Percentiles rank a stretch among this genome's conserved stretches.
Evolutionary conservation across 305 asterid genomes (phyloP).

Genomic region (Ilex paraguariensis): DNA sequence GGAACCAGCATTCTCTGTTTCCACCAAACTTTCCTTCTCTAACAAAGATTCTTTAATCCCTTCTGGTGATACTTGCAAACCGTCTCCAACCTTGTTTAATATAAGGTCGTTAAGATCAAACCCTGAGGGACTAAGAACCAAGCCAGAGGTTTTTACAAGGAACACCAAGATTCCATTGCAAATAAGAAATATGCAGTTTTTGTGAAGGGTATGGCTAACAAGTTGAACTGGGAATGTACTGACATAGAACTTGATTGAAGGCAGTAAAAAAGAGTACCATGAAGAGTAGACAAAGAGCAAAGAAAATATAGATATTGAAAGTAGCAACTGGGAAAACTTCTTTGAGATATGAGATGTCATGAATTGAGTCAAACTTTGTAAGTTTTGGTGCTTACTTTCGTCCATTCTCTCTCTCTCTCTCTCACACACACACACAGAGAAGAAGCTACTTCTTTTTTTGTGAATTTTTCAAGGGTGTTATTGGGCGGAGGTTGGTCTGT

Average conservation of each 20-base stretch:
- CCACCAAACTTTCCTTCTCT: neutral
- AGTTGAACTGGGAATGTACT: slow-evolving; percentile 19
- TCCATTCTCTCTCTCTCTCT: neutral
- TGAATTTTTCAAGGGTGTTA: no score
- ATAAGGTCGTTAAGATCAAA: slow-evolving; percentile 22
- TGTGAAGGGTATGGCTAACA: slow-evolving; percentile 29
- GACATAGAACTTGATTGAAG: slow-evolving; percentile 19
- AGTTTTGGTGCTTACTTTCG: slow-evolving; percentile 12
- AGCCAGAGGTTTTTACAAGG: slow-evolving; percentile 38
- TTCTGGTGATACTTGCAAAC: neutral
- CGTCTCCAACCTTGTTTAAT: slow-evolving; percentile 6
- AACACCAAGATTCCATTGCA: slow-evolving; percentile 54
- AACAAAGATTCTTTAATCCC: neutral
- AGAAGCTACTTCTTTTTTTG: no score
- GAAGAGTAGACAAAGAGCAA: slow-evolving; percentile 21
- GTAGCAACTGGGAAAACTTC: slow-evolving; percentile 30
- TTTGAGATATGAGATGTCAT: slow-evolving; percentile 13
- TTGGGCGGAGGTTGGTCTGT: no score
- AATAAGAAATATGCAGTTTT: slow-evolving; percentile 46
- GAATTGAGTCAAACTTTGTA: slow-evolving; percentile 1
- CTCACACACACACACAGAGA: no score
- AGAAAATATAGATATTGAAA: slow-evolving; percentile 42
- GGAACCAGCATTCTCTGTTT: slow-evolving; percentile 2
- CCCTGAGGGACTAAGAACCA: slow-evolving; percentile 19
- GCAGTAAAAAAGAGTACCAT: slow-evolving; percentile 12